Percentiles rank a stretch among this genome's conserved stretches.
Conservation (phyloP, 2,329 filamentous ascomycete genomes). For the Boeremia lycopersici region DNA sequence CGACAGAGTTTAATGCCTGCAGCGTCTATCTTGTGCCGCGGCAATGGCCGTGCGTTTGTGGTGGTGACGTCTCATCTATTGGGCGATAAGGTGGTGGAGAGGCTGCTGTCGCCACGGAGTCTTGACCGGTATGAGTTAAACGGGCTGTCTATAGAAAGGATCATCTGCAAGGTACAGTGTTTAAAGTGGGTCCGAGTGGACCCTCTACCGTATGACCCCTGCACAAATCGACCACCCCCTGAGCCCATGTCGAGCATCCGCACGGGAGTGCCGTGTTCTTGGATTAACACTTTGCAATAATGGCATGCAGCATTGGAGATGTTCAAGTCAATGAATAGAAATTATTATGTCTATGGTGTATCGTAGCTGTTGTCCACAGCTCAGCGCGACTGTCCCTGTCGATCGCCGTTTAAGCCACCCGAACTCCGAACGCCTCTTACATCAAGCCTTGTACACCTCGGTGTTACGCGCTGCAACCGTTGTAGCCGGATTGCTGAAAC, state of each 20-base stretch:
- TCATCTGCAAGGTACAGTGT: constrained; percentile 15
- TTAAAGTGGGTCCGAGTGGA: neutral
- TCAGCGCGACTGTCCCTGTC: constrained; percentile 8
- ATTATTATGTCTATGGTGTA: constrained; percentile 13
- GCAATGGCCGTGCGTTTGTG: neutral
- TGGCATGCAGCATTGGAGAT: neutral
- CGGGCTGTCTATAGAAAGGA: neutral
- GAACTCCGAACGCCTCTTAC: constrained; percentile 16
- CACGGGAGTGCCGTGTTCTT: neutral
- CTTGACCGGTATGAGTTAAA: neutral
- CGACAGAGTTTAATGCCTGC: constrained; percentile 2
- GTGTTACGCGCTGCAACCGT: constrained; percentile 47
- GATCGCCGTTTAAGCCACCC: constrained; percentile 19
- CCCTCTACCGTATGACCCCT: neutral
- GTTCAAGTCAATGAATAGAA: constrained; percentile 5
- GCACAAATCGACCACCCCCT: neutral
- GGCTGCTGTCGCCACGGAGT: neutral
- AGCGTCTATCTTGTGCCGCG: constrained; percentile 3
- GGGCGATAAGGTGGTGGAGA: constrained; percentile 7
- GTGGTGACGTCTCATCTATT: constrained; percentile 9
- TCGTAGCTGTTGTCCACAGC: constrained; percentile 10
- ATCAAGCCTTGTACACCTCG: neutral
- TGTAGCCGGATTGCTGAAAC: constrained; percentile 57
- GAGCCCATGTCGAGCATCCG: neutral
- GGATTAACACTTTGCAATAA: constrained; percentile 1